Evolutionary conservation across 768 basidiomycete genomes (phyloP), one percentile per base, ranked within the genome.

Genomic region (Termitomyces sp.): DNA sequence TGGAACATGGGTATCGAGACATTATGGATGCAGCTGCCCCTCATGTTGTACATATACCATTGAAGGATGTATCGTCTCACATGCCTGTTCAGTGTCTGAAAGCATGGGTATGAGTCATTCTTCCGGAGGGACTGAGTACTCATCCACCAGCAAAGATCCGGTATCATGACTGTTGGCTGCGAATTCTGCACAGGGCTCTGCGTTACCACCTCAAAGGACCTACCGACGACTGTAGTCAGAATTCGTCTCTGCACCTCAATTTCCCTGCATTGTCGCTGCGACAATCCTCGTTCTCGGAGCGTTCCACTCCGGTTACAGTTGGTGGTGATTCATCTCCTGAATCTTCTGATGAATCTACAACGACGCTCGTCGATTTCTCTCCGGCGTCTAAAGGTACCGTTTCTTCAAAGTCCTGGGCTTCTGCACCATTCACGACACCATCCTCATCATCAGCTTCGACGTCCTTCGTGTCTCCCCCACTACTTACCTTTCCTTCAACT

Each of bases 1-100:
- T 57, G 35, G 52, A 53, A 35, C 49, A 56, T 27, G 57, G 31
- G 2, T 63, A 63, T 19, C 27, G 46, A 8, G 62, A 60, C 17
- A 57, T 63, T 12, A 53, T 55, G 16, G 52, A 57, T 27, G 27
- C 27, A 21, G 49, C 56, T 16, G 58, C 53, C 23, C 56, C 62
- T 11, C 59, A 58, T 6, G 11, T 60, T 14, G n/a, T 63, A 11
- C 16, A 48, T n/a, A 16, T 38, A 19, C 41, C 62, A 2, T 37
- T 60, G 21, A 40, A 46, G 2, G 62, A 63, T 19, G 23, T 60
- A 27, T 31, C 42, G 5, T 19, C 34, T 3, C 25, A 21, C 0
- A 48, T 60, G 27, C 62, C 62, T 23, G n/a, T 16, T 4, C 34
- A 53, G 2, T 35, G 29, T 34, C 12, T 60, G 2, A 11, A 58